These are phyloP conservation scores for Isabelozyma gotoi DNA, from an alignment of 805 yeast genomes.

Conservation along the genomic window DNA sequence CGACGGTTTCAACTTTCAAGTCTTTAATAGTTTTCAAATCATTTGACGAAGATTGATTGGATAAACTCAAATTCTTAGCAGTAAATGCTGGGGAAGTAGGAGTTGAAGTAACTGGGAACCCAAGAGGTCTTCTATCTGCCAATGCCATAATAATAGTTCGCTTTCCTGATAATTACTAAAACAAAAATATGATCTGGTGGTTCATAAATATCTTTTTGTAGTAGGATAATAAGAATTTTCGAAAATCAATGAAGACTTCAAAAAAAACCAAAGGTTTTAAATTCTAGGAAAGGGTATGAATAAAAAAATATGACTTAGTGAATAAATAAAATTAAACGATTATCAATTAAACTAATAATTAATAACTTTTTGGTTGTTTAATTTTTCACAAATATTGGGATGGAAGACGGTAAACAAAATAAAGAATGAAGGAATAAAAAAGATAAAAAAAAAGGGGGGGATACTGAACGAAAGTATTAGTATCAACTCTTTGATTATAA, in stretches of 20 bases:
- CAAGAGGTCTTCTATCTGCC: slow-evolving; percentile 66
- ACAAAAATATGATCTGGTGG: neutral
- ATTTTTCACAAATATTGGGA: no score
- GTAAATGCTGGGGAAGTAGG: slow-evolving; percentile 46
- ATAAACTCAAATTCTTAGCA: slow-evolving; percentile 21
- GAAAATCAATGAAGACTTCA: neutral
- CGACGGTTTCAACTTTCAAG: neutral
- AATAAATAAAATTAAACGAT: neutral
- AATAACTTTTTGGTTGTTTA: neutral
- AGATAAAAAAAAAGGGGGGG: neutral
- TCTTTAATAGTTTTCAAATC: neutral
- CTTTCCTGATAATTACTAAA: neutral
- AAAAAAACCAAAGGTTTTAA: neutral
- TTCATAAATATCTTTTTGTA: neutral
- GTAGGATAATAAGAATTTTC: neutral
- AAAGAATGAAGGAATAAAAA: neutral
- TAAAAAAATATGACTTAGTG: neutral
- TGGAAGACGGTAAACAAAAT: neutral
- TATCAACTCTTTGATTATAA: neutral
- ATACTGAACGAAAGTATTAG: neutral
- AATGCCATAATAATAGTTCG: slow-evolving; percentile 48
- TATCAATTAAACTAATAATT: slow-evolving; percentile 1
- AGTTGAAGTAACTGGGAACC: slow-evolving; percentile 49
- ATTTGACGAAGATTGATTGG: neutral
- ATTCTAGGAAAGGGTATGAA: neutral